Base-by-base conservation (phyloP, 2,329 filamentous ascomycete genomes). In the Cladophialophora yegresii region DNA sequence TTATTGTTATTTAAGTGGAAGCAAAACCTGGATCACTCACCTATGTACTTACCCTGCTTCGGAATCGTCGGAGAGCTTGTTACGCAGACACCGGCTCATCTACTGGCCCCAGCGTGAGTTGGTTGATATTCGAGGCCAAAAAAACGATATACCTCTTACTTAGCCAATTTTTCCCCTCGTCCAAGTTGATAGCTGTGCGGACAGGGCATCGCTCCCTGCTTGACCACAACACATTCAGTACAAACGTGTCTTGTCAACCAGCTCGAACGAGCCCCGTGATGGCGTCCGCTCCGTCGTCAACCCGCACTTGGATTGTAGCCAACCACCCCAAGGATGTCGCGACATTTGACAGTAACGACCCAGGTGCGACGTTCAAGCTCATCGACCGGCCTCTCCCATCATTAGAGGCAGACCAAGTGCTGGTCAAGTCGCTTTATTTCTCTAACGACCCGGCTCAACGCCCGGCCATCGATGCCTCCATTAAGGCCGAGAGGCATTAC, bases 371-470 rank as follows among this genome's bases (percentile, higher is more conserved):
- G 13, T 70, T 71, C 67, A 63, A 61, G 28, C 66, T 70, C 58
- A 54, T 65, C 26, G 59, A 61, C 7, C 61, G 43, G 13, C 54
- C 58, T 16, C 55, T 71, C 2, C 68, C 68, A 5, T 13, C 23
- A 1, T 74, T 77, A 9, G 70, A 74, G 30, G 64, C 76, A 9
- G 72, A 77, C 62, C 75, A 84, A 72, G 73, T 81, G 64, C 77
- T 84, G 22, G 65, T 83, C 60, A 81, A 83, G 72, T 72, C 74
- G 1, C 69, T 79, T 20, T 82, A 77, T 71, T 71, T 83, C 57
- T 83, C 81, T 66, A 84, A 84, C 66, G 82, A 84, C 72, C 82
- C 83, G 0, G 82, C 81, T 3, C 81, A 84, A 70, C 78, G 82
- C 61, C 77, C 75, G 51, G 83, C 81, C 81, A 83, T 84, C 65